Base-by-base conservation (phyloP, 192 early-diverging fungal genomes). In the Coemansia erecta region DNA sequence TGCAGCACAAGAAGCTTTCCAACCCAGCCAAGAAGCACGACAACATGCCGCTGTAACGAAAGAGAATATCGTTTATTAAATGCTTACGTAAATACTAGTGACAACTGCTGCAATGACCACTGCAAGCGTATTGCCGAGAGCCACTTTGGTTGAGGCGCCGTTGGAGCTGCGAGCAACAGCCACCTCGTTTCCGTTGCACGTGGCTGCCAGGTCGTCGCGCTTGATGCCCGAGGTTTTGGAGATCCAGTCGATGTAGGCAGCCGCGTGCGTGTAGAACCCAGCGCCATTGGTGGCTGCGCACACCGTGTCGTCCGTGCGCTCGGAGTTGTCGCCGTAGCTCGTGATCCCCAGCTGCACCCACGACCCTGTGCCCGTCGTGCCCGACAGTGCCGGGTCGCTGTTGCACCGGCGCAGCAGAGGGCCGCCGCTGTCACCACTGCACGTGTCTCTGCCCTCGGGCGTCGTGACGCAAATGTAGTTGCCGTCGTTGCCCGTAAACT, bases 21-120 rank as follows among this genome's bases (percentile, higher is more conserved):
- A 91, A 90, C 68, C 94, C 92, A 28, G 64, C 75, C 66, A 96
- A 96, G 81, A 98, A 98, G 82, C 95, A 98, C 72, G 92, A 92
- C 46, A 96, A 94, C 68, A 87, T 94, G 57, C 95, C 95, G 17
- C 68, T 98, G 59, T 95, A 86, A 84, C 42, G 17, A 21, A 26
- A 53, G 23, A 26, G 39, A 49, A 31, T 51, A 1, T 6, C 24
- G 33, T 41, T 33, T 21, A 37, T 37, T 37, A 37, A 5, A 4
- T 8, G 15, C 21, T 48, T 23, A 48, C 1, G n/a, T 17, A 15
- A 45, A 6, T 5, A 17, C 4, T 3, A 45, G 44, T 10, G 19
- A 8, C 39, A 17, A 14, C 44, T 11, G 44, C 44, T 18, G n/a
- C 35, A 35, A 33, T 12, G 3, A 17, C 14, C 5, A 31, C 28